These are phyloP conservation scores for Phytophthora hibernalis DNA, from an alignment of 352 stramenopile genomes.

Conservation along the genomic window DNA sequence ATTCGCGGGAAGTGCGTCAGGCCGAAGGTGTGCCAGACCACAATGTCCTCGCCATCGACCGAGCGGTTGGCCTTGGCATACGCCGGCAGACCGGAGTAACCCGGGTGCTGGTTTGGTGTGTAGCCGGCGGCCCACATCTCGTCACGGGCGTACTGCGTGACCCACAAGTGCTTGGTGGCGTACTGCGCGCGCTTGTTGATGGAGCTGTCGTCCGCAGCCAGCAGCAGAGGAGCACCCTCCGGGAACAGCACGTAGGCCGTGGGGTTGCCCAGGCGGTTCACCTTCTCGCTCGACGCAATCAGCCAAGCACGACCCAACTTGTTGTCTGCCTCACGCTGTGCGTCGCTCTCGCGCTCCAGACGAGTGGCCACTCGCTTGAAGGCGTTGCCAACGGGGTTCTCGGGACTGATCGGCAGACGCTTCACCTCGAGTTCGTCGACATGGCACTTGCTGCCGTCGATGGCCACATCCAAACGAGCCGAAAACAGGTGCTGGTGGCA, in stretches of 20 bases:
- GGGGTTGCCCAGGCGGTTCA: constrained; percentile 62
- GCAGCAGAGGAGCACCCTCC: constrained; percentile 51
- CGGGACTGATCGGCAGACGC: constrained; percentile 34
- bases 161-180: constrained; percentile 70
- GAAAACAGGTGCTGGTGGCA: constrained; percentile 85
- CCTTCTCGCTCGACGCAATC: constrained; percentile 59
- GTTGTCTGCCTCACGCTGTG: constrained; percentile 48
- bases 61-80: constrained; percentile 62
- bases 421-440: constrained; percentile 65
- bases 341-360: constrained; percentile 54
- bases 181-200: constrained; percentile 62
- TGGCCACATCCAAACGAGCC: constrained; percentile 72
- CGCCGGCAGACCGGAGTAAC: constrained; percentile 48
- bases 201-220: constrained; percentile 51
- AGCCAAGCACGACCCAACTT: constrained; percentile 62
- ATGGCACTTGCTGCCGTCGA: constrained; percentile 59
- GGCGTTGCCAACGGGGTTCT: constrained; percentile 65
- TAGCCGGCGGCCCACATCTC: constrained; percentile 75
- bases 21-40: constrained; percentile 79
- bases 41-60: constrained; percentile 69
- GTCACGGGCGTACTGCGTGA: constrained; percentile 63
- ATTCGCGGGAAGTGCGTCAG: constrained; percentile 72
- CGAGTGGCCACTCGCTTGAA: constrained; percentile 57
- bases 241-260: constrained; percentile 63
- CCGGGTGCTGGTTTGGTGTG: constrained; percentile 65